Percentiles rank a stretch among this genome's conserved stretches.
Evolutionary conservation across 495 filamentous ascomycete genomes (phyloP).

Genomic region (Penicillium riverlandense): DNA sequence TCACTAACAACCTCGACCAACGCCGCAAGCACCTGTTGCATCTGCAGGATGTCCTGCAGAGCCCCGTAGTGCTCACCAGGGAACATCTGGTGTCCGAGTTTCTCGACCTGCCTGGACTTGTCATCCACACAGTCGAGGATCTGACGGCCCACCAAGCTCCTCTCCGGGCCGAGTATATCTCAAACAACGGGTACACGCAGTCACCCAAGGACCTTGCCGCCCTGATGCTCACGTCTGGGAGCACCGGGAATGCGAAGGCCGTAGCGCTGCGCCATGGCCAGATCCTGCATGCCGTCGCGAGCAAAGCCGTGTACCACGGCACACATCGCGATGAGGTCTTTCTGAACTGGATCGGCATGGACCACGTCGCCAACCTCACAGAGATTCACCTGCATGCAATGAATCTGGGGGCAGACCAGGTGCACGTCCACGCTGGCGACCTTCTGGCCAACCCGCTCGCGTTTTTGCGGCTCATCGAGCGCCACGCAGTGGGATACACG

Average conservation of each 20-base stretch:
- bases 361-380: constrained; percentile 46
- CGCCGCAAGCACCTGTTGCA: constrained; percentile 24
- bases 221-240: constrained; percentile 54
- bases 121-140: constrained; percentile 2
- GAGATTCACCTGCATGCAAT: constrained; percentile 47
- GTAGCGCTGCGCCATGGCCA: constrained; percentile 39
- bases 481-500: constrained; percentile 34
- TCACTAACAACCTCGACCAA: constrained; percentile 24
- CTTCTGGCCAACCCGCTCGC: constrained; percentile 31
- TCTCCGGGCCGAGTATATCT: neutral
- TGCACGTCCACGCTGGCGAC: constrained; percentile 37
- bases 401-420: constrained; percentile 27
- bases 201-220: constrained; percentile 9
- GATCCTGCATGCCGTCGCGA: constrained; percentile 35
- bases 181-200: too few species aligned
- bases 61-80: constrained; percentile 12
- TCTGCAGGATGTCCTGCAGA: constrained; percentile 12
- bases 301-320: constrained; percentile 22
- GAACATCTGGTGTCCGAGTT: constrained; percentile 2
- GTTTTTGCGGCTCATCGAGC: constrained; percentile 33
- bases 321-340: constrained; percentile 10
- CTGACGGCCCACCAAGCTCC: neutral
- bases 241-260: constrained; percentile 48
- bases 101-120: neutral
- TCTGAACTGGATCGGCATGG: constrained; percentile 45